Base-by-base conservation (phyloP, 169 alveolate genomes). In the Plasmodium fragile region DNA sequence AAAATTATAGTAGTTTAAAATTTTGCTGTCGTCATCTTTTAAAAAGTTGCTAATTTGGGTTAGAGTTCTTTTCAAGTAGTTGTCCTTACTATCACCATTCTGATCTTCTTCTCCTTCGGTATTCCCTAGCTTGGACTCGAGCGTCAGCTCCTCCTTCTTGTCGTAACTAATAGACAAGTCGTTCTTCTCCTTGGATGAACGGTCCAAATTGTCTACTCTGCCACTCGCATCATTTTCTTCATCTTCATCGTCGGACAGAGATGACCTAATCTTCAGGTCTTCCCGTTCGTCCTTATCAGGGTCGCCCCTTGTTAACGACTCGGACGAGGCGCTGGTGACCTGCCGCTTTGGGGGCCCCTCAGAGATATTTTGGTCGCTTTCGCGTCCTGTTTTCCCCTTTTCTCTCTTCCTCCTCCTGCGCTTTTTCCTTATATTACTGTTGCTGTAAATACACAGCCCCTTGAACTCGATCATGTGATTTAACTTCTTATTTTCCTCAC, bases 401-500 rank as follows among this genome's bases (percentile, higher is more conserved):
- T 77, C 72, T 6, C 78, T 18, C 16, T 71, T 73, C 77, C 65
- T 73, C 52, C 82, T 89, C 59, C 39, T 81, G 30, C 59, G 53
- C 75, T 52, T 80, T n/a, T 80, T 80, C 55, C 45, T 70, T 81
- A 80, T 30, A 71, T 65, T 72, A 49, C 92, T 91, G 65, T 91
- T 91, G 32, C 94, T 81, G 82, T 91, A 91, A 18, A 91, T 91
- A 41, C 94, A 91, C 43, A 91, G 25, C 77, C 94, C 94, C 55
- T 91, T 91, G 43, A 91, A 91, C 73, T 91, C 94, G 75, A 91
- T 91, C 5, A 91, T 91, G 22, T 91, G 94, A 81, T 91, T 91
- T 49, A 91, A 71, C 65, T 80, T 91, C 65, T 80, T 91, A 81
- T 69, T 4, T 39, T 91, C 92, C 4, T 36, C 30, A 91, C 34